Evolutionary conservation across 306 rosid species (phyloP).

Genomic region (Sicyos edulis): DNA sequence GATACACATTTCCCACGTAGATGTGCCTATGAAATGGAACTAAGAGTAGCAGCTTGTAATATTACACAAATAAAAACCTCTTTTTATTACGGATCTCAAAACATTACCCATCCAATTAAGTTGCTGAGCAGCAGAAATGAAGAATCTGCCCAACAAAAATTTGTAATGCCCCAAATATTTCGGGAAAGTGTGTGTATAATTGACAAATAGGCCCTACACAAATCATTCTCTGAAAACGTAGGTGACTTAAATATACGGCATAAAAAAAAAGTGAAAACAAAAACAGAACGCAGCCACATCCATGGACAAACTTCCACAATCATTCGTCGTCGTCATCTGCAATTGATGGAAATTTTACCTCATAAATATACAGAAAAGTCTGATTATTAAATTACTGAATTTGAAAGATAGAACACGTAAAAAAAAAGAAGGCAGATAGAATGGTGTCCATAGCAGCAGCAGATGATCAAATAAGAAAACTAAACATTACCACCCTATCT

Average conservation of each 20-base stretch:
- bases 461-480: neutral
- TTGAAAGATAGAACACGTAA: neutral
- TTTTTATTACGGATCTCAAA: neutral
- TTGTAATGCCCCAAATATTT: neutral
- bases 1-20: neutral
- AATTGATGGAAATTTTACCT: neutral
- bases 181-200: neutral
- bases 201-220: neutral
- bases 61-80: neutral
- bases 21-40: neutral
- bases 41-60: neutral
- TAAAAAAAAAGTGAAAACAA: neutral
- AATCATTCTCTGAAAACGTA: neutral
- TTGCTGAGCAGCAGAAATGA: neutral
- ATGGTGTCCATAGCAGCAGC: neutral
- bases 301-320: neutral
- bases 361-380: neutral
- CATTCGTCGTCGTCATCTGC: constrained; percentile 20
- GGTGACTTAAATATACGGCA: neutral
- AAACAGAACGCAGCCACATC: neutral
- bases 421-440: neutral
- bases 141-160: neutral
- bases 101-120: constrained; percentile 1
- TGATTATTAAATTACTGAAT: neutral
- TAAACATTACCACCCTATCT: neutral